Evolutionary conservation across 306 rosid genomes (phyloP).

Genomic region (Citrullus mucosospermus): DNA sequence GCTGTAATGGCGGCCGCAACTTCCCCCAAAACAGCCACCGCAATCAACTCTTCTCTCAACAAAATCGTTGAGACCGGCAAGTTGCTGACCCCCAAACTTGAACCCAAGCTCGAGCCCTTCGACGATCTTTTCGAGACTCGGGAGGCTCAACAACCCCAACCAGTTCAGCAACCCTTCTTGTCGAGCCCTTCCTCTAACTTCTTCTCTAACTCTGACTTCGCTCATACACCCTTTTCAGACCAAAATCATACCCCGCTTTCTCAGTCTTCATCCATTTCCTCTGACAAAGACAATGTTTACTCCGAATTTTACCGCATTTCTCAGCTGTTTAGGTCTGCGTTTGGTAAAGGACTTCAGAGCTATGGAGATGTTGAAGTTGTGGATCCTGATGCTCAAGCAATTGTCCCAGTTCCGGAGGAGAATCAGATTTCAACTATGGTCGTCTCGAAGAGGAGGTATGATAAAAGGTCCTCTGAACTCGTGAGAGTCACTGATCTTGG

Average conservation of each 20-base stretch:
- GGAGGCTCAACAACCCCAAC: constrained; percentile 4
- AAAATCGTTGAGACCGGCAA: not conserved
- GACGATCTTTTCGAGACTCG: constrained; percentile 25
- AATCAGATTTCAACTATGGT: constrained; percentile 15
- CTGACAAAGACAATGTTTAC: constrained; percentile 24
- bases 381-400: constrained; percentile 43
- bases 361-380: constrained; percentile 13
- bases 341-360: constrained; percentile 20
- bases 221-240: constrained; percentile 10
- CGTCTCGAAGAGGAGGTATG: constrained; percentile 13
- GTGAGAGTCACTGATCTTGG: constrained; percentile 59
- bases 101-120: constrained; percentile 64
- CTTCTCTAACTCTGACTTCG: constrained; percentile 7
- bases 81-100: constrained; percentile 32
- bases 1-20: constrained; percentile 10
- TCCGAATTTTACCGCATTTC: constrained; percentile 48
- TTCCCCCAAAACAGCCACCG: not conserved
- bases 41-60: not conserved
- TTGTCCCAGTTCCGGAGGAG: constrained; percentile 45
- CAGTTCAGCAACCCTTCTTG: constrained; percentile 1
- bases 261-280: constrained; percentile 20
- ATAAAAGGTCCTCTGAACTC: constrained; percentile 44
- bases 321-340: constrained; percentile 44
- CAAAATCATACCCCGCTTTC: not conserved
- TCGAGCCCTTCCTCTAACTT: constrained; percentile 16